Conservation (phyloP, 1,284 basidiomycete genomes). For the Leccinum subrobustum region DNA sequence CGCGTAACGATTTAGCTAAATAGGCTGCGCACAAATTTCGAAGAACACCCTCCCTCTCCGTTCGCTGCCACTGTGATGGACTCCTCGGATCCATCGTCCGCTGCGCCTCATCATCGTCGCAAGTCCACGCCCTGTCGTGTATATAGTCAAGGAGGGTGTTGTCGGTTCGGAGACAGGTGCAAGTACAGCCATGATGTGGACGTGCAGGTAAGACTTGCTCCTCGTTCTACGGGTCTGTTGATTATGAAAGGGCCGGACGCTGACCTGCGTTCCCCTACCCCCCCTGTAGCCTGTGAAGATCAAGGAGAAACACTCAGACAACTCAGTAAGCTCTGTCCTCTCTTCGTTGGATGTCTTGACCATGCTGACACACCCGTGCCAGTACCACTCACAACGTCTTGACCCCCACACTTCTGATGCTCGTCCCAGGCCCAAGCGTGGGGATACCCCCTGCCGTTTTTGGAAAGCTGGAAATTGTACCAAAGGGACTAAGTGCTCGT, state of each 20-base stretch:
- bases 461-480: constrained; percentile 33
- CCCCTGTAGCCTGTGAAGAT: not conserved
- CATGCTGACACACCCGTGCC: not conserved
- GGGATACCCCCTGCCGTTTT: constrained; percentile 24
- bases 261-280: not conserved
- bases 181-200: not conserved
- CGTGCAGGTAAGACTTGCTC: not conserved
- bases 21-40: not conserved
- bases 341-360: not conserved
- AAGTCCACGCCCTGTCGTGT: not conserved
- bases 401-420: constrained; percentile 7
- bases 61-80: not conserved
- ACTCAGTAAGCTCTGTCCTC: not conserved
- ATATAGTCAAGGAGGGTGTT: not conserved
- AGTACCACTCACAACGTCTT: not conserved
- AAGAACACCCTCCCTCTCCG: not conserved
- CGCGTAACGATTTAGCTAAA: not conserved
- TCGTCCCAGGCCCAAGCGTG: constrained; percentile 23
- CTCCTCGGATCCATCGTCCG: not conserved
- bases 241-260: not conserved
- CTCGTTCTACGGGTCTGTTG: not conserved
- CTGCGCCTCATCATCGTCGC: not conserved
- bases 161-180: not conserved
- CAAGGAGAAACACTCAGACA: not conserved
- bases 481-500: constrained; percentile 29